Conservation (phyloP, 176 grass and related monocot genomes). For the Juncus inflexus region DNA sequence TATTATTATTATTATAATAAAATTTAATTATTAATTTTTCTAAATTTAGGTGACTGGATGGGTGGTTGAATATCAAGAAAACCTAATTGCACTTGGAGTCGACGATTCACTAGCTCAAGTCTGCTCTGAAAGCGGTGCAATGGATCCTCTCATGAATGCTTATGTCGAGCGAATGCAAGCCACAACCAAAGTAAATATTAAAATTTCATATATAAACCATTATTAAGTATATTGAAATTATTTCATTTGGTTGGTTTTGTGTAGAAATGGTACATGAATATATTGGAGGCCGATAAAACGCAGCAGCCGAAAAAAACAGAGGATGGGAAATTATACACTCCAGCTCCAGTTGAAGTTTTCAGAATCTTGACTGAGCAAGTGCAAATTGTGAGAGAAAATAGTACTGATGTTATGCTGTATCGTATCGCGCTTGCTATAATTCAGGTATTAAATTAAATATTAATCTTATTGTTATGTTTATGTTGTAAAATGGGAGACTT, state of each 20-base stretch:
- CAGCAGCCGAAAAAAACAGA: constrained; percentile 86
- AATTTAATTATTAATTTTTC: constrained; percentile 13
- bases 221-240: constrained; percentile 13
- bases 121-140: constrained; percentile 98
- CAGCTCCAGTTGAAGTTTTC: constrained; percentile 95
- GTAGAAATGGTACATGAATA: constrained; percentile 99
- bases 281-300: constrained; percentile 94
- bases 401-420: constrained; percentile 94
- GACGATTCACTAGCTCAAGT: constrained; percentile 98
- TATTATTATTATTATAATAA: constrained; percentile 23
- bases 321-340: constrained; percentile 87
- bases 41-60: constrained; percentile 88
- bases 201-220: constrained; percentile 24
- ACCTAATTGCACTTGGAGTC: constrained; percentile 89
- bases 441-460: constrained; percentile 47
- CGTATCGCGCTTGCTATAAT: constrained; percentile 95
- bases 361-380: constrained; percentile 97
- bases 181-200: constrained; percentile 75
- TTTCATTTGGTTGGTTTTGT: constrained; percentile 26
- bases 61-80: constrained; percentile 99
- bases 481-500: neutral
- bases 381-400: constrained; percentile 95
- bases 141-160: constrained; percentile 99
- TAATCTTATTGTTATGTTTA: constrained; percentile 19
- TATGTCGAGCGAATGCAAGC: constrained; percentile 96